phyloP scores from a whole-genome alignment of 495 filamentous ascomycete species.

The Haplographium delicatum region DNA sequence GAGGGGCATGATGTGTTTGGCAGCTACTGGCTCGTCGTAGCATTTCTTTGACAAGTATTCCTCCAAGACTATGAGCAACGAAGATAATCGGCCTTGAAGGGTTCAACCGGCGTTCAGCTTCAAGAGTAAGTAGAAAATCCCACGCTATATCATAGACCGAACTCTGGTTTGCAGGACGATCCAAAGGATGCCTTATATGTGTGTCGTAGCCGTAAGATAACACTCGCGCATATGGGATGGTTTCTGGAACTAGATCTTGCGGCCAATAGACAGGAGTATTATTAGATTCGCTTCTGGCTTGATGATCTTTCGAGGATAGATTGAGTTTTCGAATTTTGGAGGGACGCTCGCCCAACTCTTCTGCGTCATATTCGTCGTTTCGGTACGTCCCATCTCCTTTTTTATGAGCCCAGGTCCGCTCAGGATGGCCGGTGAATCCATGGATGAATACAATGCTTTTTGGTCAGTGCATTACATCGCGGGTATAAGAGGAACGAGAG shows the following conservation, averaged over 20 bases:
- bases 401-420: conserved; percentile 23
- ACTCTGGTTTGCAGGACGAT: conserved; percentile 18
- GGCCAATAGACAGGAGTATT: conserved; percentile 26
- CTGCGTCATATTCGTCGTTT: neutral
- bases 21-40: neutral
- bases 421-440: conserved; percentile 25
- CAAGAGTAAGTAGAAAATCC: conserved; percentile 3
- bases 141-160: conserved; percentile 3
- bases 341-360: neutral
- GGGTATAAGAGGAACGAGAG: conserved; percentile 22
- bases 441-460: conserved; percentile 26
- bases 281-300: neutral
- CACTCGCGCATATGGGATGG: conserved; percentile 30
- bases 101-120: conserved; percentile 1
- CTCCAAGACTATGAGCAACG: conserved; percentile 12
- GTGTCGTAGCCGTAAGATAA: conserved; percentile 34
- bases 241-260: conserved; percentile 28
- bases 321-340: neutral
- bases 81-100: conserved; percentile 18
- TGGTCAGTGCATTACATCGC: neutral
- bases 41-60: conserved; percentile 12
- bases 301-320: neutral
- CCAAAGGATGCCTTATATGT: conserved; percentile 18
- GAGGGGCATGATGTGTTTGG: conserved; percentile 17
- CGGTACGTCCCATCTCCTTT: neutral